A percentile compares a stretch with the other conserved stretches of the same genome.
Conservation (phyloP, 2,329 filamentous ascomycete species). For the Mycocentrospora acerina region DNA sequence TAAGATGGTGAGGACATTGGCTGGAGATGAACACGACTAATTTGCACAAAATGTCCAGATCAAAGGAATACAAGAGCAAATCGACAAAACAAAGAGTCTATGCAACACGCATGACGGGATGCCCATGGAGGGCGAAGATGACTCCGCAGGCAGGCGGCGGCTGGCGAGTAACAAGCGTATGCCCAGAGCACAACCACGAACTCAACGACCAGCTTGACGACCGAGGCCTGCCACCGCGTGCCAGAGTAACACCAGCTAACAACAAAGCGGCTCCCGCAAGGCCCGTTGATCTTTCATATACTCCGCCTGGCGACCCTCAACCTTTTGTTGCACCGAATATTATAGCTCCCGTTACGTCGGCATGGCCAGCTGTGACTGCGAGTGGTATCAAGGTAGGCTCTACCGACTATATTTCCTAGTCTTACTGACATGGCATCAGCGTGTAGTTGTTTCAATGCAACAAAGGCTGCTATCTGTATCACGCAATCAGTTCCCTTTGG, state of each 20-base stretch:
- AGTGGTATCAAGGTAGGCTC: slow-evolving; percentile 8
- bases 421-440: slow-evolving; percentile 1
- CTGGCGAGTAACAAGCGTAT: slow-evolving; percentile 9
- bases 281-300: slow-evolving; percentile 1
- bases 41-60: neutral
- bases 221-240: slow-evolving; percentile 14
- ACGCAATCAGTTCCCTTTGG: slow-evolving; percentile 2
- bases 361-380: slow-evolving; percentile 8
- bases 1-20: no score
- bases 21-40: no score
- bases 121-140: slow-evolving; percentile 14
- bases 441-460: slow-evolving; percentile 7
- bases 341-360: slow-evolving; percentile 2
- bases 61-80: slow-evolving; percentile 16
- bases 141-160: slow-evolving; percentile 11
- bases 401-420: neutral
- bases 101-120: slow-evolving; percentile 13
- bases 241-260: slow-evolving; percentile 3
- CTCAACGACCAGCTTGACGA: slow-evolving; percentile 12
- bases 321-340: slow-evolving; percentile 4
- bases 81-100: slow-evolving; percentile 9
- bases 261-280: neutral
- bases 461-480: slow-evolving; percentile 11
- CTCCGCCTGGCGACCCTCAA: slow-evolving; percentile 5
- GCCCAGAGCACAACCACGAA: slow-evolving; percentile 12